phyloP scores from a whole-genome alignment of 2,329 filamentous ascomycete species.

The Arthroderma uncinatum region DNA sequence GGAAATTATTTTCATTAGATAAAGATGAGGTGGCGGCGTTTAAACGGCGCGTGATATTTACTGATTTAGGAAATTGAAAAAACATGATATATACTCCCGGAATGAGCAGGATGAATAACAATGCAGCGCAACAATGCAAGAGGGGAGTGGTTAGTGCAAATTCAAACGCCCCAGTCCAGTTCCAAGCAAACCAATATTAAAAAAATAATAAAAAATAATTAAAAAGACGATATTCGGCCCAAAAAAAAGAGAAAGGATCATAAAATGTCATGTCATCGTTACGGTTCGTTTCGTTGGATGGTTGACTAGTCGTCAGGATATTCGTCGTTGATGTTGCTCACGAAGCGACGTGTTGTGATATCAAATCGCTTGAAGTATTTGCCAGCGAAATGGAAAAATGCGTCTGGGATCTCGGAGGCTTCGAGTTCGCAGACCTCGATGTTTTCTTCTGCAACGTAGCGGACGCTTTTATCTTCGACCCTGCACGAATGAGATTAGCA shows the following conservation, averaged over 20 bases:
- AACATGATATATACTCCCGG: not conserved
- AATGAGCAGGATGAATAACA: not conserved
- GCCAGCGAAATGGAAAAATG: constrained; percentile 59
- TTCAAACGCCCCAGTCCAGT: not conserved
- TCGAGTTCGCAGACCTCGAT: constrained; percentile 50
- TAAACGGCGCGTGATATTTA: not conserved
- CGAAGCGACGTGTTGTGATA: constrained; percentile 51
- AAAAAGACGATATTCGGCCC: not conserved
- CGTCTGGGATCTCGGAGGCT: constrained; percentile 40
- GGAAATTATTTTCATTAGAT: constrained; percentile 24
- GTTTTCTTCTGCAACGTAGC: constrained; percentile 73
- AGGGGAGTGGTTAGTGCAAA: not conserved
- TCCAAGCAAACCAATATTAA: not conserved
- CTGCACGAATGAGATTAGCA: constrained; percentile 28
- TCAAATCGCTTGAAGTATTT: constrained; percentile 87
- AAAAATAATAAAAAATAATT: not conserved
- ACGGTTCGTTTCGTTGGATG: not conserved
- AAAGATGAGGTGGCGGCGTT: not conserved
- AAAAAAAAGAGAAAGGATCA: not conserved
- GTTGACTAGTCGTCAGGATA: constrained; percentile 66
- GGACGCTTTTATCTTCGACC: constrained; percentile 54
- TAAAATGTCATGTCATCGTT: not conserved
- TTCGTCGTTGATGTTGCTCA: constrained; percentile 72
- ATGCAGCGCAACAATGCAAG: not conserved
- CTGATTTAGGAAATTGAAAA: not conserved